phyloP scores from a whole-genome alignment of 257 asterid species.

The Echium plantagineum region DNA sequence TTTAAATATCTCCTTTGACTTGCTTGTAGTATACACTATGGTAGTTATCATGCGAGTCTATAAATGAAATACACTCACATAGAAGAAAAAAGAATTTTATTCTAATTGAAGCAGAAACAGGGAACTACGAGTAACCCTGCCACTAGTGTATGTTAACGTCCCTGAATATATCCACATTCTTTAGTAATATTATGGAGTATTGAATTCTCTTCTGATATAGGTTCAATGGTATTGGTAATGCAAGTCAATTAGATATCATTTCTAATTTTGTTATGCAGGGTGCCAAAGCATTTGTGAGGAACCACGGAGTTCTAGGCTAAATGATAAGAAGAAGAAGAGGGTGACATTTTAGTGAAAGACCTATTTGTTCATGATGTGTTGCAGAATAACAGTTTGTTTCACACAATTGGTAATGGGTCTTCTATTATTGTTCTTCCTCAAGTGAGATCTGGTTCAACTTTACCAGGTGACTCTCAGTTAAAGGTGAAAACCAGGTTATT shows the following conservation, averaged over 20 bases:
- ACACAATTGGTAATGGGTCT: slow-evolving; percentile 65
- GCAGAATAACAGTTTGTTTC: slow-evolving; percentile 59
- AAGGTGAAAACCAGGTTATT: slow-evolving; percentile 31
- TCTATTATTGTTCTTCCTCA: slow-evolving; percentile 64
- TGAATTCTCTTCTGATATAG: no score
- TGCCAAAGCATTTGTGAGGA: slow-evolving; percentile 41
- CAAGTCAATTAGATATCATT: neutral
- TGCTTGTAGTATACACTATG: no score
- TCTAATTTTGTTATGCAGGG: slow-evolving; percentile 29
- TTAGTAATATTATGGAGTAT: no score
- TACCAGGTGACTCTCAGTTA: slow-evolving; percentile 35
- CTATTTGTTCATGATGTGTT: slow-evolving; percentile 65
- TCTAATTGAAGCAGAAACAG: no score
- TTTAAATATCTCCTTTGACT: no score
- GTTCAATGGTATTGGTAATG: no score
- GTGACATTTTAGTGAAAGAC: slow-evolving; percentile 77
- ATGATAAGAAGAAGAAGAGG: slow-evolving; percentile 83
- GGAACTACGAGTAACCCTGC: no score
- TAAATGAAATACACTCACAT: no score
- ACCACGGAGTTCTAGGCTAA: slow-evolving; percentile 85
- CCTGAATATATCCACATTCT: neutral
- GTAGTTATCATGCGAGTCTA: no score
- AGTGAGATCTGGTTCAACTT: slow-evolving; percentile 12
- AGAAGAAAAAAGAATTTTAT: no score
- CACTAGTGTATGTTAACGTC: no score